Evolutionary conservation across 345 rosid species (phyloP), one percentile per base, ranked within the genome.

Genomic region (Dimocarpus longan): DNA sequence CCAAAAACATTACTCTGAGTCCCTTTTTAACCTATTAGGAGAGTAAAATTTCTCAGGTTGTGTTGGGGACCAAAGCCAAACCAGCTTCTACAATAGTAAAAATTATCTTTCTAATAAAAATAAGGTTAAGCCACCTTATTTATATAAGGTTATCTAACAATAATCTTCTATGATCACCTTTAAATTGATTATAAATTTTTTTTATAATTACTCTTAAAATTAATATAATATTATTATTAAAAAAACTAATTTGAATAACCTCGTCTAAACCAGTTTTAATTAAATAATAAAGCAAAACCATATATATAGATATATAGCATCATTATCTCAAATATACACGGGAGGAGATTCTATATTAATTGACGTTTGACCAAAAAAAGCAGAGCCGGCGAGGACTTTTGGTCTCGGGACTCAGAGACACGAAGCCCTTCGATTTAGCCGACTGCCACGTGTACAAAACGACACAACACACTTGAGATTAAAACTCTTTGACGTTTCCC

Each of bases 361-460:
- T 74, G 82, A 83, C 76, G 9, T 11, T 70, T 80, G 74, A 71
- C 79, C 56, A 1, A 26, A 37, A 59, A n/a, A 40, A 16, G 10
- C 4, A 37, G 66, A 43, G 62, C 46, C 18, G 43, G 71, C 66
- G 6, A 37, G 8, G 73, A 79, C 85, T 74, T 66, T 37, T 8
- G 78, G 81, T 70, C 76, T 22, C 73, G 66, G 6, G 77, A 83
- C 77, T 22, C 56, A 52, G 59, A 26, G 68, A 81, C 85, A 77
- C 65, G 42, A 63, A 19, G 71, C 76, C 42, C 26, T 62, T n/a
- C 56, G 10, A 57, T 74, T 18, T 54, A 32, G 80, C 80, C 57
- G 76, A 79, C 71, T 28, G 63, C 71, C 80, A 77, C 78, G 84
- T 79, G 79, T 68, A 12, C 74, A 32, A 70, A 46, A 28, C 15